Evolutionary conservation across 108 stramenopile genomes (phyloP), one percentile per base, ranked within the genome.

Genomic region (Nannochloropsis gaditana): DNA sequence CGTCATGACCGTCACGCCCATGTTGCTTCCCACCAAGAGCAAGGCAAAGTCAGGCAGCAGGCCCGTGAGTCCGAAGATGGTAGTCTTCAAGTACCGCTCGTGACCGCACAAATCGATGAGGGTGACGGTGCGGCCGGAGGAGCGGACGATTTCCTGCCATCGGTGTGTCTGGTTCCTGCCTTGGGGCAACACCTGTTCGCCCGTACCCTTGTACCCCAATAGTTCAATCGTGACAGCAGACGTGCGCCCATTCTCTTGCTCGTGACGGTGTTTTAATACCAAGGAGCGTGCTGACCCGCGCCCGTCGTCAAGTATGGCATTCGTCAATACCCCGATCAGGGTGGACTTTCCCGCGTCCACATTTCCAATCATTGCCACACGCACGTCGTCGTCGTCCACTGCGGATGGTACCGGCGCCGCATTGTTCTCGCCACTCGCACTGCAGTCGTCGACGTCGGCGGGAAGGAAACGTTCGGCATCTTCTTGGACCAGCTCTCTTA

Each of bases 1-100:
- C 45, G 99, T 99, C 97, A 99, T 99, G 87, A 95, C 94, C 43
- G 95, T 95, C 9, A 98, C 96, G n/a, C 96, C 97, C 86, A 97
- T 97, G 79, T 98, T 95, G 84, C 93, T 94, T 59, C 98, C 98
- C 9, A 98, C 96, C 15, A 99, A 90, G 47, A 99, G 93, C 59
- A 98, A 80, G n/a, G 92, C 92, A 84, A 96, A 98, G 91, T 99
- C 97, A 5, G 97, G 96, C 92, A 97, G 92, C 47, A 91, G 41
- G 15, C 90, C 90, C 3, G 96, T 96, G 42, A 99, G 94, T 5
- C 99, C 99, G 87, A 96, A 97, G 80, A 99, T 95, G 81, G 99
- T 98, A 19, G 99, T 98, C 87, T 99, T 99, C 82, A 99, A 90
- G 87, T 98, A 99, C 87, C 96, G 96, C 87, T 99, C 97, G 89